Evolutionary conservation across 768 basidiomycete species (phyloP), one percentile per base, ranked within the genome.

Genomic region (Calvatia gigantea): DNA sequence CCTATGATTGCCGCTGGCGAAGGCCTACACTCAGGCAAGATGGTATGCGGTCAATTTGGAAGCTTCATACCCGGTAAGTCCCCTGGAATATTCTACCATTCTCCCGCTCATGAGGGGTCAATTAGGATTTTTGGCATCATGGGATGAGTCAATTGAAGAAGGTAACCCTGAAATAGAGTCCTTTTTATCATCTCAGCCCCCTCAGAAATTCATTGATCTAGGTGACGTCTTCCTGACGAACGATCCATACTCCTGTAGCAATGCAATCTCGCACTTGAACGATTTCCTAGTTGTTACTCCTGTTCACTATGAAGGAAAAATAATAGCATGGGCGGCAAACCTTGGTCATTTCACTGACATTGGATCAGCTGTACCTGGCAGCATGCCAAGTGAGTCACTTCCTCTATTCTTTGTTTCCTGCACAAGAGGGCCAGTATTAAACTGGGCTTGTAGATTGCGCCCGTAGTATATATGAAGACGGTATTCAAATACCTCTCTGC

Each of bases 1-100:
- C 67, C 67, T 3, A 67, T 67, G 66, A 68, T 68, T 49, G 62
- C 64, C 17, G 67, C 65, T 43, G 67, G 67, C 1, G 62, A 65
- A 14, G 67, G 67, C 23, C 60, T 57, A 35, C 61, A 68, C 44
- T 60, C 59, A 31, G 67, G 67, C 2, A 65, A 65, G 51, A 67
- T 67, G 67, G 62, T 68, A 5, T 62, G 64, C 39, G 67, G 67
- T 6, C 67, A 69, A 39, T 69, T 69, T 50, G 67, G 67, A 15
- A 65, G 65, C 31, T 69, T 68, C 45, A 66, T 69, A 46, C 65
- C 64, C 43, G 68, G 60, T 58, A 32, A 32, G 46, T 23, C 25
- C 15, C 37, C 7, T 5, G 4, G 7, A 35, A 37, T n/a, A n/a
- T 23, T 11, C 11, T 19, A 6, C 9, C 11, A 2, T 19, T 37